Percentiles rank a stretch among this genome's conserved stretches.
Conservation (phyloP, 306 rosid species). For the Purshia tridentata region DNA sequence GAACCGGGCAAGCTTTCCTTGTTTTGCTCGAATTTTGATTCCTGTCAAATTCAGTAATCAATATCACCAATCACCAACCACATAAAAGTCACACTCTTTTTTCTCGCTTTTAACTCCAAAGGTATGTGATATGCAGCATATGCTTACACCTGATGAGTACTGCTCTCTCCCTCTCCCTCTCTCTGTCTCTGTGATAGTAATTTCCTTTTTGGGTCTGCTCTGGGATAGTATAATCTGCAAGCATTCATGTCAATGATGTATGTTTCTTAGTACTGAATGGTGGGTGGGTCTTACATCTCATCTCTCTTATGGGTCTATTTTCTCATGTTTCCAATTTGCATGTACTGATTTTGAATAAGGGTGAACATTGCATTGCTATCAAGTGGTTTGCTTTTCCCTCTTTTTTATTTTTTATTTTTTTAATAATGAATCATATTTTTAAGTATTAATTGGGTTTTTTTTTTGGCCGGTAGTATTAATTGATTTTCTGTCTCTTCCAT, state of each 20-base stretch:
- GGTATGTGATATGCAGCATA: neutral
- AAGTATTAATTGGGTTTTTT: neutral
- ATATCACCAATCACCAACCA: neutral
- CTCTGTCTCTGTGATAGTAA: neutral
- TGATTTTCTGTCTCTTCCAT: neutral
- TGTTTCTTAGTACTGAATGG: neutral
- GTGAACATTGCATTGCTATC: neutral
- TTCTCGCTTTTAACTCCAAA: neutral
- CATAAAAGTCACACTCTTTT: neutral
- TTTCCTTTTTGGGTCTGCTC: no score
- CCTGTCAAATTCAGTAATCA: no score
- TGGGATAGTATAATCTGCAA: neutral
- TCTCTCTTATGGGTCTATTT: neutral
- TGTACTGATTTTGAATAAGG: neutral
- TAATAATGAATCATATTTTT: neutral
- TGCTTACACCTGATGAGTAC: neutral
- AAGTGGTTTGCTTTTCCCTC: neutral
- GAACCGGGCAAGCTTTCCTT: conserved; percentile 13
- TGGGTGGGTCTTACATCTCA: neutral
- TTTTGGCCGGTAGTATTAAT: no score
- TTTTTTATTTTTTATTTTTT: neutral
- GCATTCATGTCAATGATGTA: conserved; percentile 10
- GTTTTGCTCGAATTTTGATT: neutral
- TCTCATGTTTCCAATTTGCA: neutral
- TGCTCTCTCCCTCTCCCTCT: neutral